Base-by-base conservation (phyloP, 2,329 filamentous ascomycete genomes). In the Bimuria novae-zelandiae region DNA sequence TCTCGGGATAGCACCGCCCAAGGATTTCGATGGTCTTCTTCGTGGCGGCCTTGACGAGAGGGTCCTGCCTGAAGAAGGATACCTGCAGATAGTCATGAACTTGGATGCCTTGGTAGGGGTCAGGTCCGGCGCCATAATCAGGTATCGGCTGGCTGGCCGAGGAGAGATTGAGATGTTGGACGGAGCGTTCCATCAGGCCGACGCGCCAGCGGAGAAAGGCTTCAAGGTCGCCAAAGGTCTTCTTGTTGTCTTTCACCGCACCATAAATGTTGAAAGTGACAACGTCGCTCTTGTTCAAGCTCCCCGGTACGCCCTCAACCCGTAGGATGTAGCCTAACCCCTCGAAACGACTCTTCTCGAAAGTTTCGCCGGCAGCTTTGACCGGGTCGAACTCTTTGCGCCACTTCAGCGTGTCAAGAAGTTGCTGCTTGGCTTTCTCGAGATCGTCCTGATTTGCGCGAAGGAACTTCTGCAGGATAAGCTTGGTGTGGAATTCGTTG, bases 181-280 rank as follows among this genome's bases (percentile, higher is more conserved):
- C 80, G 3, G 90, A 89, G 42, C 91, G 80, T 73, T 97, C 92
- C 92, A 96, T 96, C 51, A 96, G 83, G 11, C 89, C 90, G 37
- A 92, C 87, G 53, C 93, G 89, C 92, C 92, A 97, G 61, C 86
- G 84, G 67, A 97, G 83, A 77, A 97, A 97, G 90, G 89, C 89
- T 22, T 92, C 81, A 5, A 92, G 77, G 66, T 94, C 82, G 3
- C 89, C 90, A 78, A 97, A 97, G 0, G 91, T 95, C 52, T 81
- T 79, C 60, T 89, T 84, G 56, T 91, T 85, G 63, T 90, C 84
- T 81, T 94, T 94, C 57, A 92, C 89, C 32, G 85, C 85, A 12
- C 92, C 92, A 70, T 97, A 97, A 67, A 97, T 87, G 73, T 97
- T 97, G 88, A 92, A 97, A 2, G 90, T 94, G 43, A 92, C 87